phyloP scores from a whole-genome alignment of 208 protist genomes.

The Trypanosoma platydactyli region DNA sequence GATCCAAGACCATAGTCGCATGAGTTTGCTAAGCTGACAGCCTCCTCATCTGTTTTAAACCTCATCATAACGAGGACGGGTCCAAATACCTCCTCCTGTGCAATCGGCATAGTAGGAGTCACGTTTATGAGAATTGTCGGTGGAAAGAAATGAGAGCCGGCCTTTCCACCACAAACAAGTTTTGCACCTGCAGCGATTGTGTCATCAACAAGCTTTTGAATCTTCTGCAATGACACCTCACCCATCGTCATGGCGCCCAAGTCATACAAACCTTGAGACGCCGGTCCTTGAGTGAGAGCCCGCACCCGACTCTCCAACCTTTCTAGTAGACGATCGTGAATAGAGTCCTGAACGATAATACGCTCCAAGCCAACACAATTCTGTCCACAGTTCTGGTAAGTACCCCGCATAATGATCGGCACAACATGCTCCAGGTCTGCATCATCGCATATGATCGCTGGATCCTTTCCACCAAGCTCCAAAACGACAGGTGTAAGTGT shows the following conservation, averaged over 20 bases:
- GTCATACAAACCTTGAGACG: slow-evolving; percentile 72
- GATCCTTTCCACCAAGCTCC: slow-evolving; percentile 96
- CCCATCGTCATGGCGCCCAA: slow-evolving; percentile 96
- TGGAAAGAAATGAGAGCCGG: slow-evolving; percentile 71
- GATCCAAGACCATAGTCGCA: slow-evolving; percentile 90
- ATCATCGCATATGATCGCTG: slow-evolving; percentile 91
- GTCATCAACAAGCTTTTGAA: slow-evolving; percentile 90
- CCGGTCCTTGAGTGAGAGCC: slow-evolving; percentile 76
- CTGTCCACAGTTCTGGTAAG: slow-evolving; percentile 94
- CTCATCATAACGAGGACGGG: slow-evolving; percentile 92
- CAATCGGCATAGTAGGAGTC: slow-evolving; percentile 85
- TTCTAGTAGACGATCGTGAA: slow-evolving; percentile 89
- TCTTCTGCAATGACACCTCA: slow-evolving; percentile 77
- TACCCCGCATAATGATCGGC: slow-evolving; percentile 87
- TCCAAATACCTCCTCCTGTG: slow-evolving; percentile 94
- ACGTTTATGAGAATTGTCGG: slow-evolving; percentile 93
- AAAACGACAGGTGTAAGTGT: slow-evolving; percentile 93
- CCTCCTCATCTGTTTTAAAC: slow-evolving; percentile 86
- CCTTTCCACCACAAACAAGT: slow-evolving; percentile 84
- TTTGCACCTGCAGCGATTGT: slow-evolving; percentile 89
- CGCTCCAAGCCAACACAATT: slow-evolving; percentile 91
- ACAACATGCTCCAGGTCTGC: slow-evolving; percentile 89
- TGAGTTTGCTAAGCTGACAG: slow-evolving; percentile 85
- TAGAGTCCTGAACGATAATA: slow-evolving; percentile 79
- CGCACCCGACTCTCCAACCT: slow-evolving; percentile 54